Conservation (phyloP, 2,329 filamentous ascomycete species). For the Trichoderma sp. region DNA sequence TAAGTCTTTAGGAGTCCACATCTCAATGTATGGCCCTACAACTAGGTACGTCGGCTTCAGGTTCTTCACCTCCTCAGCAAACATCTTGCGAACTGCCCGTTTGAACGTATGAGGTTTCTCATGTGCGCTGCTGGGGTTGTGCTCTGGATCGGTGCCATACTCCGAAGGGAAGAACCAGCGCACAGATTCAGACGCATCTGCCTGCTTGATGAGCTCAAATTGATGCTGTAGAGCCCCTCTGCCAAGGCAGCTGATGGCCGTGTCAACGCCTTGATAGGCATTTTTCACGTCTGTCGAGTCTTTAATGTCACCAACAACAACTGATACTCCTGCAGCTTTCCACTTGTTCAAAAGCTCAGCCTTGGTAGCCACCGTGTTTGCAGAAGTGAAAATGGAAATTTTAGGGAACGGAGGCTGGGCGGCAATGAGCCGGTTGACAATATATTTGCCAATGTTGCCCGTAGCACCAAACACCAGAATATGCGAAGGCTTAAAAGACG, state of each 20-base stretch:
- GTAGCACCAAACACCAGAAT: conserved; percentile 44
- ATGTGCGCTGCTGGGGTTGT: conserved; percentile 56
- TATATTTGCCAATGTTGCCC: conserved; percentile 48
- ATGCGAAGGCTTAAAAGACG: conserved; percentile 11
- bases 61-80: conserved; percentile 56
- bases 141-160: conserved; percentile 69
- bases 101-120: conserved; percentile 73
- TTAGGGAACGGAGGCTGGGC: conserved; percentile 42
- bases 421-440: conserved; percentile 44
- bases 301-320: conserved; percentile 46
- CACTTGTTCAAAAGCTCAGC: conserved; percentile 12
- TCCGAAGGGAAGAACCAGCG: conserved; percentile 70
- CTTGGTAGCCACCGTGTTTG: conserved; percentile 3
- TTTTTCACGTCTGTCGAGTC: conserved; percentile 51
- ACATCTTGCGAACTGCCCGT: conserved; percentile 66
- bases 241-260: conserved; percentile 67
- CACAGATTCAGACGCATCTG: conserved; percentile 57
- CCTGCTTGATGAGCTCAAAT: conserved; percentile 63
- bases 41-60: conserved; percentile 70
- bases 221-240: conserved; percentile 65
- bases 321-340: conserved; percentile 20
- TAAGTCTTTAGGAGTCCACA: conserved; percentile 44
- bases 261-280: conserved; percentile 66
- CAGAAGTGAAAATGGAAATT: conserved; percentile 42
- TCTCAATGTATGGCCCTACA: conserved; percentile 69